A percentile compares a stretch with the other conserved stretches of the same genome.
Conservation (phyloP, 441 rosid species). For the Aquilaria agallochum region DNA sequence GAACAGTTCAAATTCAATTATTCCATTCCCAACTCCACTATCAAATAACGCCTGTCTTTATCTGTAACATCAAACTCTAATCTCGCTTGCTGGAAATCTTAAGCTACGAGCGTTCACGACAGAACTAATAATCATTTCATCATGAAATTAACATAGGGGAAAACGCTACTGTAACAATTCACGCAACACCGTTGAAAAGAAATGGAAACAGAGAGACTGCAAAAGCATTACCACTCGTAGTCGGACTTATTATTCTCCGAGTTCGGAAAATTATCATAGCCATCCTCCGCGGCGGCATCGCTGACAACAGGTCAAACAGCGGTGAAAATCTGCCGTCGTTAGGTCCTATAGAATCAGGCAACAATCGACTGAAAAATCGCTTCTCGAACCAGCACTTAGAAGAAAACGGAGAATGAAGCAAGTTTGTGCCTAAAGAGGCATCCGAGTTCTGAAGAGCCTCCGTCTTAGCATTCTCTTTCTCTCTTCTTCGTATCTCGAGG, state of each 20-base stretch:
- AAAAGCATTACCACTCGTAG: slow-evolving; percentile 60
- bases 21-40: no score
- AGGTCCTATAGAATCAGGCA: slow-evolving; percentile 25
- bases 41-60: no score
- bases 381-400: no score
- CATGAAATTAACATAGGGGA: no score
- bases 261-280: slow-evolving; percentile 62
- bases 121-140: no score
- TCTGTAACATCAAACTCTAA: no score
- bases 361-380: neutral
- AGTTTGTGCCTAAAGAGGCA: slow-evolving; percentile 26
- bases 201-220: no score
- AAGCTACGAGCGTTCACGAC: no score
- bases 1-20: no score
- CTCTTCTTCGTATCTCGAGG: slow-evolving; percentile 71
- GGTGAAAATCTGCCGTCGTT: slow-evolving; percentile 23
- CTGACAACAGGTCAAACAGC: slow-evolving; percentile 25
- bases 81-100: no score
- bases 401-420: neutral
- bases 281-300: slow-evolving; percentile 39
- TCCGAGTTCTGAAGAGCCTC: slow-evolving; percentile 27
- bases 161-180: no score
- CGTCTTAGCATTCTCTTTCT: slow-evolving; percentile 37
- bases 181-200: no score
- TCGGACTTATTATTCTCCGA: slow-evolving; percentile 73